A percentile compares a stretch with the other conserved stretches of the same genome.
Conservation (phyloP, 768 basidiomycete species). For the Hygrophoropsis aurantiaca region DNA sequence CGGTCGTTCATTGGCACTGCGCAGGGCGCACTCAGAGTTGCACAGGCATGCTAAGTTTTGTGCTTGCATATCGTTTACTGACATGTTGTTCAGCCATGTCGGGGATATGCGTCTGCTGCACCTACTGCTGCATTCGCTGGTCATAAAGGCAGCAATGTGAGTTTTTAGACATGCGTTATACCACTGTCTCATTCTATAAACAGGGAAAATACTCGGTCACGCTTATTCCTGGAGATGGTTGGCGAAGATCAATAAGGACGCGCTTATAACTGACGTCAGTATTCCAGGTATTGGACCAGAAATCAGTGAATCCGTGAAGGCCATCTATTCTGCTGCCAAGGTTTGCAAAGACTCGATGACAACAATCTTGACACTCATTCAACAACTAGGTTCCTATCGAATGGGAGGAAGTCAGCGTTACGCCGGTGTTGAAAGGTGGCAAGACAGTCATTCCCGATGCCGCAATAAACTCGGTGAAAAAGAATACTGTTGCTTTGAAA, state of each 20-base stretch:
- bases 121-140: constrained; percentile 91
- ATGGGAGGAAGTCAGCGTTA: constrained; percentile 99
- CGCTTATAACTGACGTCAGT: constrained; percentile 15
- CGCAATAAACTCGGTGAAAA: constrained; percentile 90
- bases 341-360: constrained; percentile 41
- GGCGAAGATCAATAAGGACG: constrained; percentile 20
- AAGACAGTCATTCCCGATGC: constrained; percentile 95
- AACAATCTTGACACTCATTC: constrained; percentile 11
- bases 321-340: constrained; percentile 87
- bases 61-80: constrained; percentile 2
- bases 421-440: constrained; percentile 89
- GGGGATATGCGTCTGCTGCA: constrained; percentile 66
- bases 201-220: constrained; percentile 98
- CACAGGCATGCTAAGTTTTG: constrained; percentile 41
- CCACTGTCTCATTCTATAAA: constrained; percentile 2
- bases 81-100: constrained; percentile 42
- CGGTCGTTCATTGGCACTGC: constrained; percentile 57
- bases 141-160: constrained; percentile 83
- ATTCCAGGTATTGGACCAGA: constrained; percentile 92
- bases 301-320: constrained; percentile 94
- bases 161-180: constrained; percentile 26
- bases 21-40: constrained; percentile 47
- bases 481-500: constrained; percentile 97
- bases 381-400: constrained; percentile 83
- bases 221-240: constrained; percentile 95